Evolutionary conservation across 495 filamentous ascomycete species (phyloP).

Genomic region (Hyaloscypha variabilis): DNA sequence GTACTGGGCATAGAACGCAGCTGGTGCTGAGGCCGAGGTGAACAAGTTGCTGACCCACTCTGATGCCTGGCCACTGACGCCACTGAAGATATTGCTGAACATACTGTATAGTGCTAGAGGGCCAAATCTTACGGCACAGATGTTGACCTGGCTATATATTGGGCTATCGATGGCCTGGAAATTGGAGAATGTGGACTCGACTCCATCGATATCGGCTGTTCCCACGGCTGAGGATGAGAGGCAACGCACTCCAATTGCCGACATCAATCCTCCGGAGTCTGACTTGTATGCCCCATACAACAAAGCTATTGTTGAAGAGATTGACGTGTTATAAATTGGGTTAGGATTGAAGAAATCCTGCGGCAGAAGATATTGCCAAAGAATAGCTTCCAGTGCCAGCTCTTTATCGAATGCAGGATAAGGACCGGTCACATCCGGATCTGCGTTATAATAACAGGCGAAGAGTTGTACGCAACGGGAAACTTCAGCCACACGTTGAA

Average conservation of each 20-base stretch:
- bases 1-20: background rate
- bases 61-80: too few relatives aligned
- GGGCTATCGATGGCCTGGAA: constrained; percentile 9
- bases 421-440: background rate
- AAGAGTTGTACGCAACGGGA: too few relatives aligned
- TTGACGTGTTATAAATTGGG: background rate
- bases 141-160: background rate
- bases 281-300: background rate
- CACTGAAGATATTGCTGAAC: too few relatives aligned
- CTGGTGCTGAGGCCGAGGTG: too few relatives aligned
- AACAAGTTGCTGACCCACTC: too few relatives aligned
- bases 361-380: constrained; percentile 5
- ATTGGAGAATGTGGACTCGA: constrained; percentile 12
- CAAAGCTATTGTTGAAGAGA: constrained; percentile 1
- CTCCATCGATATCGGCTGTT: constrained; percentile 6
- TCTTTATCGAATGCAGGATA: constrained; percentile 12
- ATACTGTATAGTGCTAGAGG: too few relatives aligned
- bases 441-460: background rate
- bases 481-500: background rate
- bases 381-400: constrained; percentile 1
- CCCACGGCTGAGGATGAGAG: constrained; percentile 6
- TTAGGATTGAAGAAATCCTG: background rate
- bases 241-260: background rate
- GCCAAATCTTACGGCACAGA: background rate
- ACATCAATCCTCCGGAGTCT: background rate